phyloP scores from a whole-genome alignment of 139 green algal species.

The Chlorella vulgaris region DNA sequence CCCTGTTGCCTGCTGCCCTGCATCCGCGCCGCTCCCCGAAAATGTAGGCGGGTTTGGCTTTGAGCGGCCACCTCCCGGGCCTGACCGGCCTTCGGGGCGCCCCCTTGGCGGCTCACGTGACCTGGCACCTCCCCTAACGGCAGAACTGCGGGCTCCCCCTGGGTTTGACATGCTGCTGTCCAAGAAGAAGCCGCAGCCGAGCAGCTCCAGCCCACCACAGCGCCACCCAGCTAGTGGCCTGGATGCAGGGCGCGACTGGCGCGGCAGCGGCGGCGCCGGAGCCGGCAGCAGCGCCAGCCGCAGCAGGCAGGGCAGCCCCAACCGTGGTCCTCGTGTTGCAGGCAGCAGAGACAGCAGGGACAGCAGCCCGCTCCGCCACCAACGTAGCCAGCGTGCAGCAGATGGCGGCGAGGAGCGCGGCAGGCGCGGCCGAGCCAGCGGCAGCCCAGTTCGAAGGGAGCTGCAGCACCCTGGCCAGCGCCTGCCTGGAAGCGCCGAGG shows the following conservation, averaged over 20 bases:
- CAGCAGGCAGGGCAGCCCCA: slow-evolving; percentile 8
- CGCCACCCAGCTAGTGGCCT: not conserved
- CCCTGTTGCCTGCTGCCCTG: not conserved
- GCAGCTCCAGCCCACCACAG: slow-evolving; percentile 10
- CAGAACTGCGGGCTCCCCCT: not conserved
- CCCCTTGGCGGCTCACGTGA: not conserved
- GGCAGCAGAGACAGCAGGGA: too few relatives aligned
- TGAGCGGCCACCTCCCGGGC: not conserved
- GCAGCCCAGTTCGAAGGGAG: not conserved
- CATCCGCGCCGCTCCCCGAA: not conserved
- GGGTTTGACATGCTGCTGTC: not conserved
- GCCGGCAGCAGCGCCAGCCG: not conserved
- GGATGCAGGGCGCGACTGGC: not conserved
- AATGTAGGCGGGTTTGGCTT: slow-evolving; percentile 13
- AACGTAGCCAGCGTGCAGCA: not conserved
- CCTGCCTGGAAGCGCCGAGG: not conserved
- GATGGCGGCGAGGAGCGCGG: not conserved
- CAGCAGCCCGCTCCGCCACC: not conserved
- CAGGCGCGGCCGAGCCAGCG: not conserved
- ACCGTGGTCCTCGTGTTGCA: not conserved
- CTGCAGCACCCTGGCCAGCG: not conserved
- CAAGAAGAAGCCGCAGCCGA: not conserved
- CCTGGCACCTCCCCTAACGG: not conserved
- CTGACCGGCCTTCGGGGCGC: not conserved
- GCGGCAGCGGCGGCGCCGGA: not conserved